Base-by-base conservation (phyloP, 2,329 filamentous ascomycete genomes). In the Didymella lethalis region DNA sequence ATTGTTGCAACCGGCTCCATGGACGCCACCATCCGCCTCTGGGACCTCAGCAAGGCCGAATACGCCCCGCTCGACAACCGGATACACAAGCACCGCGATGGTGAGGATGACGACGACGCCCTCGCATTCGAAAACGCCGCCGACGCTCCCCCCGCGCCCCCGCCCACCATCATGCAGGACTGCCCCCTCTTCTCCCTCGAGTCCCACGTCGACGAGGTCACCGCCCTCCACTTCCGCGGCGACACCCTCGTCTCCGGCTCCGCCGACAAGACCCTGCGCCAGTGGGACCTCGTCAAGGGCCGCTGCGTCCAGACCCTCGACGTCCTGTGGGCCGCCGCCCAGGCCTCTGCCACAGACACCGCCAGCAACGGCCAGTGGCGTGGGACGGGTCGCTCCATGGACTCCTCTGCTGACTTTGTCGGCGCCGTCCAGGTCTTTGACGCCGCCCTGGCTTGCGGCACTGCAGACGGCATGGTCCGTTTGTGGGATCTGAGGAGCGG, bases 201-300 rank as follows among this genome's bases (percentile, higher is more conserved):
- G 76, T 90, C 94, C 0, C 95, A 99, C 72, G 88, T 99, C 26
- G 94, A 92, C 64, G 94, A 97, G 80, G 90, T 99, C 64, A 98
- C 95, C 12, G 94, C 95, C 7, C 83, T 99, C 25, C 90, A 98
- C 78, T 96, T 99, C 80, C 86, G 88, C 59, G 91, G 91, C 54
- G 89, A 97, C 66, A 93, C 92, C 0, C 85, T 99, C 16, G 93
- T 99, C 31, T 99, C 95, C 2, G 95, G 95, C 12, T 98, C 94
- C 7, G 90, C 95, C 0, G 95, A 99, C 80, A 99, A 99, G 83
- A 99, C 95, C 1, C 83, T 99, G 54, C 89, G 95, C 44, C 95
- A 99, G 77, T 99, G 95, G 95, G 95, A 99, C 81, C 84, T 99
- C 48, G 91, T 94, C 70, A 97, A 93, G 76, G 95, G 95, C n/a